These are phyloP conservation scores for Xanthoparmelia taractica DNA, from an alignment of 495 filamentous ascomycete genomes.

Conservation along the genomic window DNA sequence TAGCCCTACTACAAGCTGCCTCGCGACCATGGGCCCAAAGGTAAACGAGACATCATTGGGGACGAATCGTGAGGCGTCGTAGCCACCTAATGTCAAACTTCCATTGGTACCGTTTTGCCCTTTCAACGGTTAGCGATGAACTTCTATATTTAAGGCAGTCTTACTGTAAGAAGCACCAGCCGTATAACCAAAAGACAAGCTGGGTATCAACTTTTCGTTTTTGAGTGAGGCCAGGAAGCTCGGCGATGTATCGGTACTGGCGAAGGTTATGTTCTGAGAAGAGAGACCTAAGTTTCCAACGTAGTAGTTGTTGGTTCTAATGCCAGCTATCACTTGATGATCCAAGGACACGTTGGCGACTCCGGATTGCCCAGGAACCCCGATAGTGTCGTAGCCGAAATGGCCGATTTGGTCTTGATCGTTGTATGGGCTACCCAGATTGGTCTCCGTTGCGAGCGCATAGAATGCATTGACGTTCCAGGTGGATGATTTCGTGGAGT, in stretches of 20 bases:
- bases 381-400: conserved; percentile 52
- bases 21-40: conserved; percentile 39
- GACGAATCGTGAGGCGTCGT: conserved; percentile 48
- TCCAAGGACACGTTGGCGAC: conserved; percentile 35
- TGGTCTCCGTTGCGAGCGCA: conserved; percentile 39
- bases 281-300: conserved; percentile 52
- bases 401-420: conserved; percentile 51
- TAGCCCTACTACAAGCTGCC: conserved; percentile 43
- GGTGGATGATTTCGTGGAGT: conserved; percentile 42
- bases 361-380: conserved; percentile 35
- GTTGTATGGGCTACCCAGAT: conserved; percentile 38
- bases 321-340: conserved; percentile 45
- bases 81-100: conserved; percentile 54
- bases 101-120: conserved; percentile 36
- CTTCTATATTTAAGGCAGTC: conserved; percentile 8
- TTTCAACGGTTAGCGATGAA: conserved; percentile 14
- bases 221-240: conserved; percentile 46
- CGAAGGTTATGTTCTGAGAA: conserved; percentile 34
- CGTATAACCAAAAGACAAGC: conserved; percentile 55
- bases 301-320: conserved; percentile 49
- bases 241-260: conserved; percentile 31
- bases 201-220: conserved; percentile 44
- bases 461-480: conserved; percentile 51
- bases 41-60: conserved; percentile 45
- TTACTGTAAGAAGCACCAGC: conserved; percentile 54